Conservation (phyloP, 2,329 filamentous ascomycete species). For the Tolypocladium sp. region DNA sequence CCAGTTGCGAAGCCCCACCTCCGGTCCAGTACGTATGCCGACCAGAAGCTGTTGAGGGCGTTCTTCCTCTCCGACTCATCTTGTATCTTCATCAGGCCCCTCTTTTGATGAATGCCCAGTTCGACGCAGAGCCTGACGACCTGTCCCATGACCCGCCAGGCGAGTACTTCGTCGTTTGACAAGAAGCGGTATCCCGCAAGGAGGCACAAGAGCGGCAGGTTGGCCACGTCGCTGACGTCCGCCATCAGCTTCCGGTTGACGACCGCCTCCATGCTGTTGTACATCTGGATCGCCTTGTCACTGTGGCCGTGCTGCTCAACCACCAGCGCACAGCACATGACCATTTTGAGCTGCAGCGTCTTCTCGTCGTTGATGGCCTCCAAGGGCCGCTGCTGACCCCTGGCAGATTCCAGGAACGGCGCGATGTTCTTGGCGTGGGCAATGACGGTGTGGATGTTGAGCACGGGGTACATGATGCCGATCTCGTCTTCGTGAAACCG, state of each 20-base stretch:
- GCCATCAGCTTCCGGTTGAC: conserved; percentile 58
- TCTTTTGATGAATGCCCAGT: conserved; percentile 72
- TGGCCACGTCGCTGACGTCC: conserved; percentile 36
- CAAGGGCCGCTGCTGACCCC: conserved; percentile 21
- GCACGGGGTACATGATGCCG: conserved; percentile 82
- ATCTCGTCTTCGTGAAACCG: conserved; percentile 82
- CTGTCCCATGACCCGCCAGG: conserved; percentile 81
- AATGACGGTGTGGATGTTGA: conserved; percentile 65
- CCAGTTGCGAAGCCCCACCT: conserved; percentile 88
- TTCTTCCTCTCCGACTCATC: conserved; percentile 60
- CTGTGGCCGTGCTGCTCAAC: conserved; percentile 75
- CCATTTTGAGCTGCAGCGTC: conserved; percentile 69
- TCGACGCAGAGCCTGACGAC: conserved; percentile 72
- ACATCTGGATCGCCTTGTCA: conserved; percentile 62
- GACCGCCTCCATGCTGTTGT: conserved; percentile 63
- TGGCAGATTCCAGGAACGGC: conserved; percentile 56
- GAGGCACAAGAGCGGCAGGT: conserved; percentile 42
- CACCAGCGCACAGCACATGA: conserved; percentile 69
- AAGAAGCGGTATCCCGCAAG: conserved; percentile 68
- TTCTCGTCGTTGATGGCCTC: conserved; percentile 37
- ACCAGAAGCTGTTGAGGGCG: conserved; percentile 73
- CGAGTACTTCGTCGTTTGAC: conserved; percentile 73
- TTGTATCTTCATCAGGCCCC: conserved; percentile 60
- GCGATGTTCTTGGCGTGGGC: conserved; percentile 61
- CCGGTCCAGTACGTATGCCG: conserved; percentile 74